Evolutionary conservation across 176 grass and related monocot species (phyloP).

Genomic region (Zea mays): Zm-B73-REFERENCE-NAM-5.0 NC_050097.1:10947001-10947500

Average conservation of each 20-base stretch:
- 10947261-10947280: no score
- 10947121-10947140: slow-evolving; percentile 15
- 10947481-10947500: slow-evolving; percentile 25
- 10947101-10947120: slow-evolving; percentile 71
- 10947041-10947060: neutral
- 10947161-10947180: neutral
- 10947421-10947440: slow-evolving; percentile 25
- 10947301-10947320: slow-evolving; percentile 17
- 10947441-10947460: no score
- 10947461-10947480: neutral
- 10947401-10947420: slow-evolving; percentile 60
- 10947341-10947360: neutral
- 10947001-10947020: slow-evolving; percentile 15
- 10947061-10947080: neutral
- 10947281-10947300: no score
- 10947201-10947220: no score
- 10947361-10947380: slow-evolving; percentile 38
- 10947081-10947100: slow-evolving; percentile 74
- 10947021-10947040: neutral
- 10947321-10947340: slow-evolving; percentile 17
- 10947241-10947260: no score
- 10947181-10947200: neutral
- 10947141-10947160: neutral
- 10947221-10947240: no score
- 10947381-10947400: slow-evolving; percentile 23